Base-by-base conservation (phyloP, 257 asterid species). In the Solanum gracilifrons region DNA sequence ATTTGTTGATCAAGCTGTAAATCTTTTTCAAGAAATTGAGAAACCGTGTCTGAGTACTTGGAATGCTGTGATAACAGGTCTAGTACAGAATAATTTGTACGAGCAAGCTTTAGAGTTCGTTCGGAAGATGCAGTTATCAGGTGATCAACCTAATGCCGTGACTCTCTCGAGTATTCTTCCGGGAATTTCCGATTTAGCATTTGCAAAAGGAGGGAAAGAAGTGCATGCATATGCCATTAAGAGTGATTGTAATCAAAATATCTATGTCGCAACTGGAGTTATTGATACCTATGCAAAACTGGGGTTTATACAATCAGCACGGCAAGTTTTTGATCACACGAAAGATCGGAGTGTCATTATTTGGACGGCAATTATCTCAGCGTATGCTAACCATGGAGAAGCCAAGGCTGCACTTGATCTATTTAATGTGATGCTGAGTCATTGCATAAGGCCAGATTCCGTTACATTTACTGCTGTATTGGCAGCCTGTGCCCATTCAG, bases 311-410 rank as follows among this genome's bases (percentile, higher is more conserved):
- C 85, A 75, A 39, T 98, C 95, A 80, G 95, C 98, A 55, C 90
- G 85, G 75, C 88, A 37, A 41, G 88, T 96, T 83, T 96, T 96
- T 90, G 82, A 92, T 89, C 92, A 75, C 87, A 74, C 94, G 41
- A 88, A 86, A 43, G 88, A 87, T 48, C 93, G 94, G 89, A 94
- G 93, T 90, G 95, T 95, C 89, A 89, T 95, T 79, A 92, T 93
- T 83, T 96, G 98, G 98, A 96, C 99, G 8, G 91, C 99, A 18
- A 93, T 96, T 75, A 95, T 95, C 89, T 92, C 98, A 55, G 98
- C 96, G 6, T 90, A 92, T 90, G 98, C 98, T 74, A 86, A 91
- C 85, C 96, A 96, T 66, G 99, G 99, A 89, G 96, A 95, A 88
- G 95, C 98, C 74, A 62, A 82, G 27, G 46, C 83, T 13, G 98